These are phyloP conservation scores for Ananas comosus DNA, from an alignment of 176 grass and related monocot species.

Conservation along the genomic window DNA sequence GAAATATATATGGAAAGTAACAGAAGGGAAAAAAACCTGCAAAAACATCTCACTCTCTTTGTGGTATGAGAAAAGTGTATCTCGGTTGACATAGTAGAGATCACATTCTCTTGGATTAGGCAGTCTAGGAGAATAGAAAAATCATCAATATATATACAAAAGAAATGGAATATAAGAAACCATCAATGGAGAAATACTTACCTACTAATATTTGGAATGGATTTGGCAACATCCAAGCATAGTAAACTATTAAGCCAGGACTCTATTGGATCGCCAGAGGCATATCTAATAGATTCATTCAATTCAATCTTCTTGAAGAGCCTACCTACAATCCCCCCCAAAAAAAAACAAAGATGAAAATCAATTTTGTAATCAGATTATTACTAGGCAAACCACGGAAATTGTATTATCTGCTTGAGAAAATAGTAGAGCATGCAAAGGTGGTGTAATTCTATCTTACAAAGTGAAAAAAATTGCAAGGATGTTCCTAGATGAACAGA, in stretches of 20 bases:
- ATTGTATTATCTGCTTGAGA: not conserved
- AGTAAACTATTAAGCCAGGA: slow-evolving; percentile 86
- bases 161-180: not conserved
- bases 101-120: slow-evolving; percentile 71
- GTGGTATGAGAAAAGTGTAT: slow-evolving; percentile 95
- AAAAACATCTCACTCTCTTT: slow-evolving; percentile 92
- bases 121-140: slow-evolving; percentile 29
- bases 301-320: slow-evolving; percentile 93
- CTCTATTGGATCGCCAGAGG: slow-evolving; percentile 82
- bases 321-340: slow-evolving; percentile 59
- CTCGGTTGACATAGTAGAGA: slow-evolving; percentile 96
- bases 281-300: slow-evolving; percentile 94
- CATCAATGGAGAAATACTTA: slow-evolving; percentile 26
- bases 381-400: too few relatives aligned
- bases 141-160: not conserved
- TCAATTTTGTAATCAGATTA: too few relatives aligned
- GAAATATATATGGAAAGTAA: not conserved
- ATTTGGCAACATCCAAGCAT: slow-evolving; percentile 88
- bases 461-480: not conserved
- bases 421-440: not conserved
- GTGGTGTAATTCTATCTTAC: not conserved
- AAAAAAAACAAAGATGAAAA: not conserved
- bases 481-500: not conserved
- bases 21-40: slow-evolving; percentile 31
- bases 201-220: slow-evolving; percentile 84